A percentile compares a stretch with the other conserved stretches of the same genome.
Conservation (phyloP, 1,284 basidiomycete genomes). For the Melampsora americana region DNA sequence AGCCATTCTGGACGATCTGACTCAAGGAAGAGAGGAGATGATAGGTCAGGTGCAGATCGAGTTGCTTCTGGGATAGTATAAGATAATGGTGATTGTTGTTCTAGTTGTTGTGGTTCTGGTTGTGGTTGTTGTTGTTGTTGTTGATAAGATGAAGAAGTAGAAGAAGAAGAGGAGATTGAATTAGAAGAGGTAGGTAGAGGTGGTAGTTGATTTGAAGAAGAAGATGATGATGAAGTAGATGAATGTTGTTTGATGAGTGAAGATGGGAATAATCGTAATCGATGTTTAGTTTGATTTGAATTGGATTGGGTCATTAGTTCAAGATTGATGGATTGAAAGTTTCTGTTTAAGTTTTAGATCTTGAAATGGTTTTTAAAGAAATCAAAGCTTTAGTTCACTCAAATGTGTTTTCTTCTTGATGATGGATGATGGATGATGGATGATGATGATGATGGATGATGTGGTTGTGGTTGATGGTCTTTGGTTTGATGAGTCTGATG, state of each 20-base stretch:
- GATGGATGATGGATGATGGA: neutral
- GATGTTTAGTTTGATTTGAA: neutral
- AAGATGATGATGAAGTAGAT: neutral
- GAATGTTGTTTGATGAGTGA: neutral
- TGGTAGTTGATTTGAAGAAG: no score
- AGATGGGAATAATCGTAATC: constrained; percentile 1
- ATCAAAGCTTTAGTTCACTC: neutral
- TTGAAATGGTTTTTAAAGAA: neutral
- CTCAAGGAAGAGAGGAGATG: constrained; percentile 1
- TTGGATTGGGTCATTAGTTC: neutral
- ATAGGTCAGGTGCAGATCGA: constrained; percentile 1
- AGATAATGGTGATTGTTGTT: neutral
- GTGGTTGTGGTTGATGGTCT: neutral
- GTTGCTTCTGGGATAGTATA: constrained; percentile 6
- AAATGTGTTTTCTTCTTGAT: neutral
- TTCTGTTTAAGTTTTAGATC: neutral
- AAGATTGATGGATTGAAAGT: neutral
- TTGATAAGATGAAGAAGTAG: no score
- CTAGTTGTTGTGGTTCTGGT: no score
- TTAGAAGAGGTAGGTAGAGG: no score
- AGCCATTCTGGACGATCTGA: neutral
- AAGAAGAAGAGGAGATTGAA: no score
- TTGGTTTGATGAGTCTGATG: no score
- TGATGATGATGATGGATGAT: neutral
- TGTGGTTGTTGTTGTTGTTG: no score